phyloP scores from a whole-genome alignment of 352 stramenopile genomes.

The Phytopythium chamaehyphon region DNA sequence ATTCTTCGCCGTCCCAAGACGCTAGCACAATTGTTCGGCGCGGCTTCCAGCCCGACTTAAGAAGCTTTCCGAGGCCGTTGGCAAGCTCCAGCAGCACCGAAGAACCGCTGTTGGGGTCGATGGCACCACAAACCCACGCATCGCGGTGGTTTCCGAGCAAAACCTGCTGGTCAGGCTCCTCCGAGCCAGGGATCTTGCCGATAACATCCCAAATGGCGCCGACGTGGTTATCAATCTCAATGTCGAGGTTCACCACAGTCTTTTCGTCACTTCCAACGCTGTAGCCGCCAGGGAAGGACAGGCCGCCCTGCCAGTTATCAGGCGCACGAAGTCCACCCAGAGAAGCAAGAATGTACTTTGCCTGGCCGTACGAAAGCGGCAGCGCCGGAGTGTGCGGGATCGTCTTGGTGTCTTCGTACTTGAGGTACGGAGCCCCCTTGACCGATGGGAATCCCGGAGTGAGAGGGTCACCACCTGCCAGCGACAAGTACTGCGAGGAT shows the following conservation, averaged over 20 bases:
- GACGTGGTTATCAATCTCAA: slow-evolving; percentile 72
- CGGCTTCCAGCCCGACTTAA: slow-evolving; percentile 59
- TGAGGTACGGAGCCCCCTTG: slow-evolving; percentile 33
- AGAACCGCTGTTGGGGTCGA: slow-evolving; percentile 85
- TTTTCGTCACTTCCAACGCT: slow-evolving; percentile 53
- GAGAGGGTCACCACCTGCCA: slow-evolving; percentile 59
- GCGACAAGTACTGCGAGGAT: slow-evolving; percentile 51
- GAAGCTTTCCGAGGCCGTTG: slow-evolving; percentile 45
- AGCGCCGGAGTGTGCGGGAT: slow-evolving; percentile 64
- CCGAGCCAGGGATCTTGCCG: slow-evolving; percentile 53
- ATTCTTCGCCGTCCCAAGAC: slow-evolving; percentile 82
- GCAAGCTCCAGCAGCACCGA: slow-evolving; percentile 74
- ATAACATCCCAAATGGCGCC: slow-evolving; percentile 86
- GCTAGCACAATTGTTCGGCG: slow-evolving; percentile 57
- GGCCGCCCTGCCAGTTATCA: slow-evolving; percentile 43
- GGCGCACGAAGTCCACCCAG: slow-evolving; percentile 51
- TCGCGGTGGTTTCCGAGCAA: slow-evolving; percentile 87
- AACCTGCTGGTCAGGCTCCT: slow-evolving; percentile 52
- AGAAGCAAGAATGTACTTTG: slow-evolving; percentile 49
- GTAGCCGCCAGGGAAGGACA: slow-evolving; percentile 51
- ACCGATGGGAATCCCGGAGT: slow-evolving; percentile 28
- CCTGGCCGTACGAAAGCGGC: slow-evolving; percentile 73
- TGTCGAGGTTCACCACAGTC: slow-evolving; percentile 44
- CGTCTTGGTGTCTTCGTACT: slow-evolving; percentile 36
- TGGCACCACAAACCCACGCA: slow-evolving; percentile 85